Evolutionary conservation across 495 filamentous ascomycete genomes (phyloP), one percentile per base, ranked within the genome.

Genomic region (Polyplosphaeria fusca): DNA sequence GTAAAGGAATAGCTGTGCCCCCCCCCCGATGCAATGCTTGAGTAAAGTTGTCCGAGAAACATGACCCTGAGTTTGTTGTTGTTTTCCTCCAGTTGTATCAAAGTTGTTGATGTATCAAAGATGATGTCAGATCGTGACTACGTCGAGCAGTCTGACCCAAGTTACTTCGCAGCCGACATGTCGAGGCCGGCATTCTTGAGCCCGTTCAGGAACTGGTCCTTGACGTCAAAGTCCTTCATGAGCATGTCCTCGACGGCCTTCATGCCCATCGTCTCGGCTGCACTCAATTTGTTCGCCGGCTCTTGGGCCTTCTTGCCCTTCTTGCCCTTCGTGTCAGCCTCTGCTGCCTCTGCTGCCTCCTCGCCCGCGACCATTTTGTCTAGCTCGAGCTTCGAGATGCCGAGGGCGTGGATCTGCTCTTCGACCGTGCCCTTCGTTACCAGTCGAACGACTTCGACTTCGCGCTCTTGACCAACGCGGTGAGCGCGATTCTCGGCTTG

Each of bases 401-500:
- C 92, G 0, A 96, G 78, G 16, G 86, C 84, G 65, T 89, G 83
- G 23, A 98, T 95, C 49, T 95, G 86, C 71, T 96, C 89, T 69
- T 98, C 93, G 44, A 98, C 87, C 0, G 92, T 95, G 51, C 80
- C 84, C 46, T 79, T 79, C 2, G 86, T 91, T 51, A 98, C 85
- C 4, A 98, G 77, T 40, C 88, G 79, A 47, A 86, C 74, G 45
- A 98, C 84, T 65, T 97, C 93, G 1, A 98, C 93, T 16, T 90
- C 86, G 23, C 87, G 74, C 7, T 79, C 91, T 70, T 98, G 93
- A 1, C 93, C 94, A 11, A 98, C 88, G 3, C 93, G 83, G 73
- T 98, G 93, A 1, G 93, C 93, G 18, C 93, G 87, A 67, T 98
- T 96, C 72, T 96, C 91, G 0, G 93, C 93, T 69, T 98, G 93